Conservation (phyloP, 73 alveolate genomes). For the Paraurostyla sp. region DNA sequence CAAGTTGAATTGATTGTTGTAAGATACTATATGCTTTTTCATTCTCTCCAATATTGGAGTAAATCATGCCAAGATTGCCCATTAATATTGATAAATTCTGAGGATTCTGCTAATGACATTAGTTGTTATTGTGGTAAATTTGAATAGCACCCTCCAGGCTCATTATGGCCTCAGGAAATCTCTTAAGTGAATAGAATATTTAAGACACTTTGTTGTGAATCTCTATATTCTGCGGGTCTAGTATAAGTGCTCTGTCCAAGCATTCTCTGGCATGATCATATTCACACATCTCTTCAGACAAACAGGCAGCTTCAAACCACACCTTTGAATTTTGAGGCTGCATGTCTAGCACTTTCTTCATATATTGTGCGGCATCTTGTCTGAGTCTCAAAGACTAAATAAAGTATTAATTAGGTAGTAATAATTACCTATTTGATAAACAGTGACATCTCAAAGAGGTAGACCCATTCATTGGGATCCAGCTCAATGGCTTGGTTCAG, state of each 20-base stretch:
- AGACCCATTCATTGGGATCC: conserved; percentile 23
- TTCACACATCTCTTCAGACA: conserved; percentile 57
- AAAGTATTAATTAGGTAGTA: neutral
- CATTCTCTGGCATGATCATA: conserved; percentile 28
- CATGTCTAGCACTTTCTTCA: conserved; percentile 33
- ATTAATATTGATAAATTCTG: neutral
- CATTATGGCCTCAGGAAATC: conserved; percentile 8
- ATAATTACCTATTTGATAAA: conserved; percentile 46
- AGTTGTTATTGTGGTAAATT: neutral
- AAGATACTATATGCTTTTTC: conserved; percentile 36
- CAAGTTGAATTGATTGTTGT: neutral
- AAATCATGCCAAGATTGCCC: conserved; percentile 49
- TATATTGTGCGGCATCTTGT: conserved; percentile 1
- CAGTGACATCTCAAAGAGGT: conserved; percentile 39
- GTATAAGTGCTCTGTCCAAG: neutral
- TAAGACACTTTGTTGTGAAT: conserved; percentile 29
- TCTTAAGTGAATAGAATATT: neutral
- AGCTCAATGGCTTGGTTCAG: conserved; percentile 33
- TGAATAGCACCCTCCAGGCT: conserved; percentile 26
- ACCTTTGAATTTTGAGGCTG: conserved; percentile 18
- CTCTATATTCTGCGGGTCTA: conserved; percentile 28
- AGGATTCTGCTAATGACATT: neutral
- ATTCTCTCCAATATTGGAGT: neutral
- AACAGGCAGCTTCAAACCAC: conserved; percentile 49
- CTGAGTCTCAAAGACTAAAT: neutral